phyloP scores from a whole-genome alignment of 2,329 filamentous ascomycete genomes.

The Rhexocercosporidium sp. region DNA sequence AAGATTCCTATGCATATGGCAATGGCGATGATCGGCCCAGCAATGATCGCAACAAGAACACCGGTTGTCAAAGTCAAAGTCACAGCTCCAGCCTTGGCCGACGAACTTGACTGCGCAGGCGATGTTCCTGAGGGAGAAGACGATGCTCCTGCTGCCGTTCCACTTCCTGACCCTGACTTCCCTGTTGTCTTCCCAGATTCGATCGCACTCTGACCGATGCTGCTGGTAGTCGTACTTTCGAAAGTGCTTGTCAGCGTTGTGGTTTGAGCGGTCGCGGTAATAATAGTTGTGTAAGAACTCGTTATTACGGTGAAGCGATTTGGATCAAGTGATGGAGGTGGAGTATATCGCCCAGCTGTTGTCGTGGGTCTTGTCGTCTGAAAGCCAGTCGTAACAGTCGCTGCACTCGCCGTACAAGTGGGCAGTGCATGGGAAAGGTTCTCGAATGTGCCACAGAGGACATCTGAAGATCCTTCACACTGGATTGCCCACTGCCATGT shows the following conservation, averaged over 20 bases:
- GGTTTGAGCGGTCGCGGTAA: constrained; percentile 20
- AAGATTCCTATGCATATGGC: constrained; percentile 17
- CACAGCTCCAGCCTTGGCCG: constrained; percentile 5
- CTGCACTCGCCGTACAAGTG: constrained; percentile 20
- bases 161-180: not conserved
- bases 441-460: constrained; percentile 9
- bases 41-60: constrained; percentile 21
- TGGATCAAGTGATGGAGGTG: constrained; percentile 25
- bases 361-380: constrained; percentile 19
- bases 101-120: not conserved
- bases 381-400: constrained; percentile 6
- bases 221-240: constrained; percentile 25
- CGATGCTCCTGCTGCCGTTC: not conserved
- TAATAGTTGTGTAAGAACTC: constrained; percentile 19
- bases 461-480: constrained; percentile 16
- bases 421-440: constrained; percentile 13
- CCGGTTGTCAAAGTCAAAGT: constrained; percentile 17
- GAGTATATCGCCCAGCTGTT: constrained; percentile 24
- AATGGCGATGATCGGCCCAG: constrained; percentile 14
- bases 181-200: not conserved
- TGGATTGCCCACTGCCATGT: constrained; percentile 28
- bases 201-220: constrained; percentile 10
- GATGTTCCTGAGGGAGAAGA: not conserved
- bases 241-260: constrained; percentile 27
- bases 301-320: constrained; percentile 24